Percentiles rank a stretch among this genome's conserved stretches.
These are phyloP conservation scores for Nepenthes alata DNA, from an alignment of 179 eudicot genomes.

Conservation along the genomic window DNA sequence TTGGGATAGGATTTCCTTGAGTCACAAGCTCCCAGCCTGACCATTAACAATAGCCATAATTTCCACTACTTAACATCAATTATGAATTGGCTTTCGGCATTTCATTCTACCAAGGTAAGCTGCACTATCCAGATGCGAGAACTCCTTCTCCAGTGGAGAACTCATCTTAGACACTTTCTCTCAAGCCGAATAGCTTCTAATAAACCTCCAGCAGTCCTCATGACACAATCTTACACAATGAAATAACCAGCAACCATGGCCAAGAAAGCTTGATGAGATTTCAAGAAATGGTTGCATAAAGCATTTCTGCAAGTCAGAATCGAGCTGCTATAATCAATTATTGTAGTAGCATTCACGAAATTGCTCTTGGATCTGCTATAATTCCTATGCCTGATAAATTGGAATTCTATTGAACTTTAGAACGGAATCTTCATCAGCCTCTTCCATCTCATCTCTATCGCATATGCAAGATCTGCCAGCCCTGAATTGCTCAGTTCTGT, in stretches of 20 bases:
- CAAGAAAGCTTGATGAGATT: slow-evolving; percentile 56
- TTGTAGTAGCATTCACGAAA: slow-evolving; percentile 85
- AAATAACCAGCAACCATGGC: slow-evolving; percentile 75
- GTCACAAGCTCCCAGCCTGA: too few species aligned
- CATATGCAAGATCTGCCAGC: slow-evolving; percentile 38
- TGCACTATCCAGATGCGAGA: slow-evolving; percentile 47
- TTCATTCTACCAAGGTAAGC: slow-evolving; percentile 34
- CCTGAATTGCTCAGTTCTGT: slow-evolving; percentile 53
- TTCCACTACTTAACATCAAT: too few species aligned
- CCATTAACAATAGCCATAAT: too few species aligned
- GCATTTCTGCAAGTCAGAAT: slow-evolving; percentile 74
- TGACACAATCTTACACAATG: slow-evolving; percentile 81
- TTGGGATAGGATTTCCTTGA: too few species aligned
- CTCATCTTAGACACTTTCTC: slow-evolving; percentile 71
- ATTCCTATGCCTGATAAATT: slow-evolving; percentile 60
- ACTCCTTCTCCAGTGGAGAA: slow-evolving; percentile 49
- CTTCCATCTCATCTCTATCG: slow-evolving; percentile 74
- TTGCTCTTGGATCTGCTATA: slow-evolving; percentile 58
- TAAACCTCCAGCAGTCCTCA: slow-evolving; percentile 79
- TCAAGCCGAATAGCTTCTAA: slow-evolving; percentile 57
- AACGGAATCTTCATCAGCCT: slow-evolving; percentile 49
- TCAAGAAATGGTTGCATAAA: slow-evolving; percentile 61
- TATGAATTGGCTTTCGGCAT: too few species aligned
- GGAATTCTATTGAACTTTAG: slow-evolving; percentile 73
- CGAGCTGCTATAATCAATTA: slow-evolving; percentile 66